These are phyloP conservation scores for Drechslerella dactyloides DNA, from an alignment of 2,329 filamentous ascomycete species.

Conservation along the genomic window DNA sequence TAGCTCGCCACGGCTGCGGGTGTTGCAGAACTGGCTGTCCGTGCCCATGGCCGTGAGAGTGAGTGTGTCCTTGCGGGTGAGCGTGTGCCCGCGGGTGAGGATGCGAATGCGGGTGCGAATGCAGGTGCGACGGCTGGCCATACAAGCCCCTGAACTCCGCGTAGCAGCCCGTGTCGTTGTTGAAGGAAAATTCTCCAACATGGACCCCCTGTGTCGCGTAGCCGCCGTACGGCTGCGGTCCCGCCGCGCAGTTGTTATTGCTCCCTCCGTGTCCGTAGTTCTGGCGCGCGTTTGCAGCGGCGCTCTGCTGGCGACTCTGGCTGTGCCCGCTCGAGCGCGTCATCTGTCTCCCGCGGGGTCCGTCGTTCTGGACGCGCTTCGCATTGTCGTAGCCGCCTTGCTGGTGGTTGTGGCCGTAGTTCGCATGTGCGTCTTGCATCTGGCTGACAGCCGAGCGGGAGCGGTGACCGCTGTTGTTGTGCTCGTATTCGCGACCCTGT, in stretches of 20 bases:
- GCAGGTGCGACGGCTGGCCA: not conserved
- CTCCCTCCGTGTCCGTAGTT: constrained; percentile 8
- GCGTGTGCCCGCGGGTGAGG: not conserved
- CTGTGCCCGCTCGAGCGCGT: constrained; percentile 30
- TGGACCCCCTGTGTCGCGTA: not conserved
- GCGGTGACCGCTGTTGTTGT: constrained; percentile 7
- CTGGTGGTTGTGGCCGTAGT: constrained; percentile 20
- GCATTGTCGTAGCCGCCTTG: constrained; percentile 15
- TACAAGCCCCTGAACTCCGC: constrained; percentile 19
- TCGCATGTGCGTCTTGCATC: not conserved
- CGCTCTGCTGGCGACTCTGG: constrained; percentile 26
- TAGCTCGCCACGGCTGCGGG: constrained; percentile 33
- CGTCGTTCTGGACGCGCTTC: constrained; percentile 21
- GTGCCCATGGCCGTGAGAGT: constrained; percentile 2
- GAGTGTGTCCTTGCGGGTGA: not conserved
- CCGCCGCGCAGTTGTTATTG: not conserved
- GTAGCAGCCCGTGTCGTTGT: constrained; percentile 15
- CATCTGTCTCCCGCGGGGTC: constrained; percentile 26
- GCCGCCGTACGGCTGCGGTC: not conserved
- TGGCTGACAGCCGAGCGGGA: constrained; percentile 22
- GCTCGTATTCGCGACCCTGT: constrained; percentile 9
- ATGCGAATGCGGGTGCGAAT: constrained; percentile 1
- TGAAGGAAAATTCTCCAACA: constrained; percentile 16
- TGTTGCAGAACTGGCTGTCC: constrained; percentile 21
- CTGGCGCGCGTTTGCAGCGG: constrained; percentile 14